Conservation (phyloP, 495 filamentous ascomycete species). For the Hamigera avellanea region DNA sequence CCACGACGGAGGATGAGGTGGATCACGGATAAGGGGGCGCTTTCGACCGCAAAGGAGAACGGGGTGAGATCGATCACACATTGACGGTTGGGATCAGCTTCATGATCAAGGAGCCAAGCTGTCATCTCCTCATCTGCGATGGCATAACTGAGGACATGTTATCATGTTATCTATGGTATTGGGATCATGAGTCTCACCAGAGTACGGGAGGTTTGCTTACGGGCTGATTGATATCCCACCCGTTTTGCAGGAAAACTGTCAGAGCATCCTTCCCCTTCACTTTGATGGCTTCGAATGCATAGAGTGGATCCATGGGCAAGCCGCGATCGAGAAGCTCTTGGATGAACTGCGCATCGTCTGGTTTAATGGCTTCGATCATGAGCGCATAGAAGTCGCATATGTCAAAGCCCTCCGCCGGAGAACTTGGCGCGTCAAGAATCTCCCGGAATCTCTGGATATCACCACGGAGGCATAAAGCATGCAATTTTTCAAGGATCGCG, state of each 20-base stretch:
- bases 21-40: slow-evolving; percentile 3
- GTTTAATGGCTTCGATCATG: slow-evolving; percentile 9
- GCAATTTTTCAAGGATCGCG: slow-evolving; percentile 2
- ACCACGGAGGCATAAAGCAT: slow-evolving; percentile 1
- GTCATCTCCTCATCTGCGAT: slow-evolving; percentile 13
- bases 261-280: neutral
- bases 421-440: slow-evolving; percentile 6
- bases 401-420: slow-evolving; percentile 4
- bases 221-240: slow-evolving; percentile 12
- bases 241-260: slow-evolving; percentile 1
- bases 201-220: slow-evolving; percentile 7
- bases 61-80: slow-evolving; percentile 9
- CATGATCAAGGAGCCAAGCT: slow-evolving; percentile 14
- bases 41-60: slow-evolving; percentile 8
- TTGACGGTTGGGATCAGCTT: slow-evolving; percentile 11
- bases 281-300: neutral
- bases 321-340: slow-evolving; percentile 10
- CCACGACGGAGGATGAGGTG: slow-evolving; percentile 7
- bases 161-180: neutral
- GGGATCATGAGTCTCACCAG: slow-evolving; percentile 2
- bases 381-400: slow-evolving; percentile 8
- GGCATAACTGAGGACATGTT: slow-evolving; percentile 6
- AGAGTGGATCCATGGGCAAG: neutral
- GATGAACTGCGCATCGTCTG: slow-evolving; percentile 4
- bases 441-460: slow-evolving; percentile 8